phyloP scores from a whole-genome alignment of 2,329 filamentous ascomycete species.

The Periconia sp. region DNA sequence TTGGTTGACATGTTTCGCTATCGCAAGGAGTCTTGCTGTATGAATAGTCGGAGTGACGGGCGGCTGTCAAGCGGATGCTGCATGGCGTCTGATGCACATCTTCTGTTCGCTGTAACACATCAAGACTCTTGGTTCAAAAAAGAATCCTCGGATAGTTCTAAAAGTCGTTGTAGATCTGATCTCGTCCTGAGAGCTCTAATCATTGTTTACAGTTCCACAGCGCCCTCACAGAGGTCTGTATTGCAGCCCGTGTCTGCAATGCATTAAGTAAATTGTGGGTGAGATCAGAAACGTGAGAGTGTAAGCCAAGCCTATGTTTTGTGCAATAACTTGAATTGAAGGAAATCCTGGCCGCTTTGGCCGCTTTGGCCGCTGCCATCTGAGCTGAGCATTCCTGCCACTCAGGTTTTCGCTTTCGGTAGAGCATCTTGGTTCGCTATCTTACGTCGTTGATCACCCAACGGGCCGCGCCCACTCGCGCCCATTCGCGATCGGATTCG shows the following conservation, averaged over 20 bases:
- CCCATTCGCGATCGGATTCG: neutral
- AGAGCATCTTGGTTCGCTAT: neutral
- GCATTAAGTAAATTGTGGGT: too few species aligned
- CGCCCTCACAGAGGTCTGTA: too few species aligned
- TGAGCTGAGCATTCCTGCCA: neutral
- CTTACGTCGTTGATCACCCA: neutral
- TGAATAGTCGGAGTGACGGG: neutral
- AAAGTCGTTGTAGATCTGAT: too few species aligned
- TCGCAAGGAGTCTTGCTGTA: neutral
- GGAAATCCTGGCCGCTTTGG: neutral
- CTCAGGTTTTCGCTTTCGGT: neutral
- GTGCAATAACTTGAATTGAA: too few species aligned
- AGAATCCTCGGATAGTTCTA: too few species aligned
- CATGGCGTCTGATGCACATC: neutral
- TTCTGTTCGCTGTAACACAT: neutral
- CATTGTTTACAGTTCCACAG: too few species aligned
- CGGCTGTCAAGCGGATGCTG: neutral
- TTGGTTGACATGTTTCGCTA: neutral
- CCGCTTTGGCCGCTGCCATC: too few species aligned
- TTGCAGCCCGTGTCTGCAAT: too few species aligned
- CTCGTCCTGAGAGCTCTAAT: too few species aligned
- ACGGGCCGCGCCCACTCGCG: neutral
- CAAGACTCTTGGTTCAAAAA: too few species aligned
- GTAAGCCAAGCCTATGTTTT: too few species aligned
- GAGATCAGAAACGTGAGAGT: too few species aligned